Base-by-base conservation (phyloP, 129 eudicot genomes). In the Oenanthe sinensis region DNA sequence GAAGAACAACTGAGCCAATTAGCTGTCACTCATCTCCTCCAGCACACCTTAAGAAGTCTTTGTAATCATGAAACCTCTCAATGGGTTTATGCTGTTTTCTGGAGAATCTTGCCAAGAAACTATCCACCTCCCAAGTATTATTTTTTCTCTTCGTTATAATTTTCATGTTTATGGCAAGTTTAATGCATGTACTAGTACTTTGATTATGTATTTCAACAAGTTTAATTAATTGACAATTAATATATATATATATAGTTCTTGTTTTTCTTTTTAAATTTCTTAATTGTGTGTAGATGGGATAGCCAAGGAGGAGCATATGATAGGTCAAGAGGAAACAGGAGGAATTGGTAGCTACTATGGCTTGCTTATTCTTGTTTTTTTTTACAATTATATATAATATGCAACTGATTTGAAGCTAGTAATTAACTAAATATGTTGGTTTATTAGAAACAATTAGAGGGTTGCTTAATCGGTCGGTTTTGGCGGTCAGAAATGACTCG, bases 31-130 rank as follows among this genome's bases (percentile, higher is more conserved):
- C 99, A 92, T 92, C 99, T 96, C 78, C 97, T 96, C 83, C 99
- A 96, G 79, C 96, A 90, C 96, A 90, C 99, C 45, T 86, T 96
- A 24, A 96, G 99, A 86, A 96, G 99, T 85, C 84, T 92, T 49
- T 96, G 99, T 82, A 87, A 85, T 80, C 95, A 90, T 83, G 97
- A 96, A 33, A 89, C 88, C 81, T 92, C 99, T 28, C 97, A 96
- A 75, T 96, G 99, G 99, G 96, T 96, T 70, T 96, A 96, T 90
- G 99, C 99, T 63, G 97, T 96, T 70, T 96, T 96, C 60, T 96
- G 99, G 99, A 96, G 99, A 86, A 92, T 96, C 88, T 86, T 96
- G 81, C 99, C 99, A 8, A 89, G 99, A 89, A 96, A 96, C 81
- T 92, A 91, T 76, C 99, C 99, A 42, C 99, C 99, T 40, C 99